Conservation (phyloP, 2,329 filamentous ascomycete species). For the Colletotrichum liriopes region DNA sequence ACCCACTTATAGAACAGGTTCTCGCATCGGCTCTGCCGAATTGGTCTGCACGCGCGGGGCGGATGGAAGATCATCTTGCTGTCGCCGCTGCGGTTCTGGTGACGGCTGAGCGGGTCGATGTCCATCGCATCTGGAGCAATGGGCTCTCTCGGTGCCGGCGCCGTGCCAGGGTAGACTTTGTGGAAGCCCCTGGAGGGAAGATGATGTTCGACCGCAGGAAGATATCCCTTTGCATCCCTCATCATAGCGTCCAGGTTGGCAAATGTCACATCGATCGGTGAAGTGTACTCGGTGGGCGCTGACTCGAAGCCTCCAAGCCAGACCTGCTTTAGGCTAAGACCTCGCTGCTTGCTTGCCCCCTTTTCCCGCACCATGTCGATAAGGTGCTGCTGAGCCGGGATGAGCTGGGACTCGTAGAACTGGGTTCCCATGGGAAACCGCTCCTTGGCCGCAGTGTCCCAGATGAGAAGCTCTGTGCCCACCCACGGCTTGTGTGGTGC, state of each 20-base stretch:
- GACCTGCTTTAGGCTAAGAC: constrained; percentile 56
- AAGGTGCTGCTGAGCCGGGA: constrained; percentile 62
- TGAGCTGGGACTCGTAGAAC: constrained; percentile 55
- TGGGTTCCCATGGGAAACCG: constrained; percentile 44
- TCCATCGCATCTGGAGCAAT: constrained; percentile 36
- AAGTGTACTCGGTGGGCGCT: constrained; percentile 42
- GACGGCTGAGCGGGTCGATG: constrained; percentile 23
- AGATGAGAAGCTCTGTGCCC: constrained; percentile 67
- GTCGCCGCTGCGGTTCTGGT: constrained; percentile 43
- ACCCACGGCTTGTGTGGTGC: constrained; percentile 55
- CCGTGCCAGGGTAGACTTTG: constrained; percentile 45
- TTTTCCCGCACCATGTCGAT: constrained; percentile 56
- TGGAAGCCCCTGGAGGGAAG: constrained; percentile 58
- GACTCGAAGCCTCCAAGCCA: constrained; percentile 61
- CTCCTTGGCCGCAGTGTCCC: constrained; percentile 60
- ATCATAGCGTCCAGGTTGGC: constrained; percentile 54
- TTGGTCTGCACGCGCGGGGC: constrained; percentile 52
- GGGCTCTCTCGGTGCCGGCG: neutral
- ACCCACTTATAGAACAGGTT: constrained; percentile 63
- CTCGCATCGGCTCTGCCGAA: constrained; percentile 51
- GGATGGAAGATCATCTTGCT: constrained; percentile 64
- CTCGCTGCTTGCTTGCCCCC: constrained; percentile 50
- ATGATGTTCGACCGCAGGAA: constrained; percentile 53
- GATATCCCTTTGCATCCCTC: constrained; percentile 49
- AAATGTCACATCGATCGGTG: constrained; percentile 61